Evolutionary conservation across 306 rosid species (phyloP), one percentile per base, ranked within the genome.

Genomic region (Nissolia schottii): DNA sequence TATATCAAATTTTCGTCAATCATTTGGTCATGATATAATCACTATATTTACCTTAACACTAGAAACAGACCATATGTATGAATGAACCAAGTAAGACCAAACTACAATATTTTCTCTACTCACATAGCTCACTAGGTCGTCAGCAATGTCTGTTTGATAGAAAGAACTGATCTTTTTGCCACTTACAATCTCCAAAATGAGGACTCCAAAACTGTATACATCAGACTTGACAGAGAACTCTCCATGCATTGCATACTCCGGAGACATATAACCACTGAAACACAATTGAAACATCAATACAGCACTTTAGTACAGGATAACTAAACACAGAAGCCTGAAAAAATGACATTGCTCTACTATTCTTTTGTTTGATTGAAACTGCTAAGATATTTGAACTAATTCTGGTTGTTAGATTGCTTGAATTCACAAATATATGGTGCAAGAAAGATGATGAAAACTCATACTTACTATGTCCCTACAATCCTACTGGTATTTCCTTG

Each of bases 381-480:
- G 2, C 27, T 43, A 76, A 15, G 43, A 67, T 57, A 69, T 19
- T 64, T 35, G 29, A 48, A 61, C 8, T 24, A 15, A 48, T n/a
- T 60, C 8, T 31, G 59, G 7, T 43, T 45, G 25, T 19, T 45
- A 63, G 15, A 37, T 4, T 74, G 16, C n/a, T 23, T 14, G 55
- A 50, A 34, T 22, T 32, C 27, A 24, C 38, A 46, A 7, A 62
- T 23, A 23, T 7, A 41, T 31, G 59, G 11, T 16, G 43, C 54
- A 38, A 29, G 22, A 40, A 40, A 41, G 53, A 22, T 9, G n/a
- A 35, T 49, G 28, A 9, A 23, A 64, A 40, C 18, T 12, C 32
- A 16, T 23, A 74, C 90, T 82, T 80, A 89, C 92, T 61, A 77
- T 15, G 89, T 89, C 20, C 89, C 89, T 4, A 73, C 87, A 2